phyloP scores from a whole-genome alignment of 2,329 filamentous ascomycete genomes.

The Talaromyces amestolkiae region DNA sequence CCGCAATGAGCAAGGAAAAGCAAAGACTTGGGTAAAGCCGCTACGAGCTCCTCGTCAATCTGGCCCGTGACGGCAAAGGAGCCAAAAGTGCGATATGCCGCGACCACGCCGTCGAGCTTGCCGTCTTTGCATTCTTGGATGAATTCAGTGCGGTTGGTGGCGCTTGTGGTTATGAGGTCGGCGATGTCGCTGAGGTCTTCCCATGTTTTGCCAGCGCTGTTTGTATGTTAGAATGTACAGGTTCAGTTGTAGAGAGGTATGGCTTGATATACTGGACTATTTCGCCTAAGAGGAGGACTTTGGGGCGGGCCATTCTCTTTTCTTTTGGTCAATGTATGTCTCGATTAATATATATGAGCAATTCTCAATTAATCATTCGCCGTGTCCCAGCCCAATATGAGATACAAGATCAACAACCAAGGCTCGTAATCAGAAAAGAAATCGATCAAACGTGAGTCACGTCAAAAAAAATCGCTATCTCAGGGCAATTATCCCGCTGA shows the following conservation, averaged over 20 bases:
- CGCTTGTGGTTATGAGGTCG: constrained; percentile 61
- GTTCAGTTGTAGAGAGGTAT: neutral
- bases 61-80: constrained; percentile 64
- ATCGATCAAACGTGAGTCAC: neutral
- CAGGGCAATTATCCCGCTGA: neutral
- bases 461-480: neutral
- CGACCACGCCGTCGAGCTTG: constrained; percentile 62
- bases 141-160: constrained; percentile 65
- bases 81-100: constrained; percentile 68
- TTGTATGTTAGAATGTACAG: neutral
- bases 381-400: neutral
- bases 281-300: constrained; percentile 61
- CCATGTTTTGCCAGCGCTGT: constrained; percentile 62
- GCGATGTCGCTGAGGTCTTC: constrained; percentile 59
- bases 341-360: neutral
- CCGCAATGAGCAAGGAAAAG: constrained; percentile 42
- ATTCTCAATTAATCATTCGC: neutral
- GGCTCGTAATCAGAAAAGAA: neutral
- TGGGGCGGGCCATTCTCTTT: constrained; percentile 46
- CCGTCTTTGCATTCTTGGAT: constrained; percentile 65
- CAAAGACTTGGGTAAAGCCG: constrained; percentile 42
- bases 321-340: neutral
- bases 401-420: neutral
- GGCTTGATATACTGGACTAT: constrained; percentile 60
- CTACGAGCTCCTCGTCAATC: constrained; percentile 69